These are phyloP conservation scores for Nakaseomyces uthaithaninus DNA, from an alignment of 1,139 yeast species.

Conservation along the genomic window DNA sequence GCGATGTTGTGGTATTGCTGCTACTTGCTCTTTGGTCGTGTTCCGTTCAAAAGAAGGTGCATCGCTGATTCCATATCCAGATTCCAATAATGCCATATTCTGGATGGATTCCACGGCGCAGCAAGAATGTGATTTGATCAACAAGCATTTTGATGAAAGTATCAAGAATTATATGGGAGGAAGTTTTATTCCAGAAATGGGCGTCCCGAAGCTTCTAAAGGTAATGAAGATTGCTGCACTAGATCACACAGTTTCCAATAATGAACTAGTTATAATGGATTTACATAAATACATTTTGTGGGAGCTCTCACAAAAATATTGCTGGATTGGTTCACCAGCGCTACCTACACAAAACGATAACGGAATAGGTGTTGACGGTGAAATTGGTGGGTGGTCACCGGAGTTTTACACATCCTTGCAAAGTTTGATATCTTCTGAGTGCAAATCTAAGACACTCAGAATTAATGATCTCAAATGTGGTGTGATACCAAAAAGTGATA, in stretches of 20 bases:
- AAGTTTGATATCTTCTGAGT: neutral
- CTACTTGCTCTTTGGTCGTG: conserved; percentile 51
- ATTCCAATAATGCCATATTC: conserved; percentile 39
- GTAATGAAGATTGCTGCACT: conserved; percentile 29
- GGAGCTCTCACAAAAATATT: conserved; percentile 27
- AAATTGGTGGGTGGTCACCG: conserved; percentile 46
- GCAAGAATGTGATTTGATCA: conserved; percentile 34
- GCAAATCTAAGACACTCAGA: neutral
- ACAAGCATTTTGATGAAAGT: conserved; percentile 20
- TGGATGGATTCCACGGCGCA: conserved; percentile 54
- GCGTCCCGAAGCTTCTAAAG: conserved; percentile 40
- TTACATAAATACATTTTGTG: conserved; percentile 45
- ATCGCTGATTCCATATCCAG: conserved; percentile 22
- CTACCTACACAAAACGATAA: conserved; percentile 12
- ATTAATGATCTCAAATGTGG: neutral
- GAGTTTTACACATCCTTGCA: conserved; percentile 19
- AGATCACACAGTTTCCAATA: conserved; percentile 20
- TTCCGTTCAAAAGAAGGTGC: conserved; percentile 13
- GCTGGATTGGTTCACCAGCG: conserved; percentile 10
- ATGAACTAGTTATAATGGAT: conserved; percentile 36
- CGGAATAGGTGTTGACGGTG: conserved; percentile 39
- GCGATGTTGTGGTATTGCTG: conserved; percentile 34
- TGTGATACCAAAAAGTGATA: conserved; percentile 8
- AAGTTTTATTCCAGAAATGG: conserved; percentile 47
- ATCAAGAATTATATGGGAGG: conserved; percentile 37